Evolutionary conservation across 495 filamentous ascomycete species (phyloP), one percentile per base, ranked within the genome.

Genomic region (Platismatia glauca): DNA sequence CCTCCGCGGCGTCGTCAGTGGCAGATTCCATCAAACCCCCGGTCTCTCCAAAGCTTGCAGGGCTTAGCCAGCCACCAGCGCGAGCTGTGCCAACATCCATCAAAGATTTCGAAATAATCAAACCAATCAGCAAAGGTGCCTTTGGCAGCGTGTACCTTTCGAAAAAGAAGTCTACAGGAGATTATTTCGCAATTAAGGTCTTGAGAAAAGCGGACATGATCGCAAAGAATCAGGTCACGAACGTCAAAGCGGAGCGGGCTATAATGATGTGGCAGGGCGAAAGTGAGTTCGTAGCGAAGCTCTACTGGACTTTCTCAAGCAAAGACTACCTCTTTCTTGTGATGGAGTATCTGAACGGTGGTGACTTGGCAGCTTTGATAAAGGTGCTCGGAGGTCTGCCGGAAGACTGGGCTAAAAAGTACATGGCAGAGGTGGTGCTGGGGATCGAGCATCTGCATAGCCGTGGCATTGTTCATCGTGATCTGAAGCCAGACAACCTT

Each of bases 261-360:
- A 98, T 98, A 69, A 97, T 98, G 94, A 98, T 98, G 95, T 96
- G 94, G 86, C 95, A 98, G 77, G 95, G 95, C 33, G 94, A 97
- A 71, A 98, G 94, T 74, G 94, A 98, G 66, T 98, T 97, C 74
- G 94, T 98, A 57, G 94, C 94, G 20, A 98, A 98, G 74, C 79
- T 98, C 8, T 97, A 97, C 76, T 98, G 94, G 94, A 97, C 94
- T 1, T 98, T 98, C 70, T 93, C 94, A 34, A 98, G 95, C 80
- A 98, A 98, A 71, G 94, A 98, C 71, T 98, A 95, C 71, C 86
- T 98, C 35, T 98, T 97, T 72, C 78, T 98, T 67, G 94, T 98
- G 20, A 98, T 98, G 94, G 94, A 98, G 70, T 98, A 98, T 76
- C 78, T 98, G 59, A 98, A 98, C 68, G 94, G 94, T 24, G 94